These are phyloP conservation scores for Botryotinia convoluta DNA, from an alignment of 2,329 filamentous ascomycete genomes.

Conservation along the genomic window DNA sequence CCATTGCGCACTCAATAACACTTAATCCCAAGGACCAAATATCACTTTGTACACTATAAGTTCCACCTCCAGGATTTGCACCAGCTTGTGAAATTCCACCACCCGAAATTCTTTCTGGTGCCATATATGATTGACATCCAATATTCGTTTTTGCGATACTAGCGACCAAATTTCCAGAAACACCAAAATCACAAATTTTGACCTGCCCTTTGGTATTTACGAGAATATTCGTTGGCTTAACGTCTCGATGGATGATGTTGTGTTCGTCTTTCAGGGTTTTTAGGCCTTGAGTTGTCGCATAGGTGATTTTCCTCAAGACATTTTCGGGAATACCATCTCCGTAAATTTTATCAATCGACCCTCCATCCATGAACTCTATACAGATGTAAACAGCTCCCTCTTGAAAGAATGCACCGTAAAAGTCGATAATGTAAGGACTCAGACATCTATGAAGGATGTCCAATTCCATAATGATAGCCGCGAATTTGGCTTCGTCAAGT, in stretches of 20 bases:
- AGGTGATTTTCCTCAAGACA: constrained; percentile 84
- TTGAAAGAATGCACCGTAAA: constrained; percentile 98
- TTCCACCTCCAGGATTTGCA: constrained; percentile 68
- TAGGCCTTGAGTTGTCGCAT: constrained; percentile 84
- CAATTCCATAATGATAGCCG: constrained; percentile 95
- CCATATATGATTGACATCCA: constrained; percentile 99
- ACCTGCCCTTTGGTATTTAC: constrained; percentile 86
- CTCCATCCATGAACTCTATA: constrained; percentile 99
- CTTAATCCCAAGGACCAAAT: constrained; percentile 96
- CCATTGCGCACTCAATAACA: constrained; percentile 93
- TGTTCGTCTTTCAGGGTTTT: constrained; percentile 96
- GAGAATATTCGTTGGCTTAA: constrained; percentile 98
- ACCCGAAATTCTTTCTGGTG: constrained; percentile 89
- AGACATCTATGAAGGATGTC: constrained; percentile 93
- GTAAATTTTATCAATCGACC: constrained; percentile 96
- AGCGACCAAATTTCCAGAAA: constrained; percentile 92
- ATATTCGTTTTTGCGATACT: constrained; percentile 99
- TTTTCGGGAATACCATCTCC: constrained; percentile 84
- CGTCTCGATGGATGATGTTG: constrained; percentile 98
- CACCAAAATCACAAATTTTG: constrained; percentile 98
- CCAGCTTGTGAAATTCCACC: constrained; percentile 73
- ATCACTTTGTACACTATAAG: constrained; percentile 96
- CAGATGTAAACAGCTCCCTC: constrained; percentile 99
- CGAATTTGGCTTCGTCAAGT: constrained; percentile 93
- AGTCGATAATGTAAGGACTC: constrained; percentile 96